phyloP scores from a whole-genome alignment of 106 monocot species.

The Allium cepa region DNA sequence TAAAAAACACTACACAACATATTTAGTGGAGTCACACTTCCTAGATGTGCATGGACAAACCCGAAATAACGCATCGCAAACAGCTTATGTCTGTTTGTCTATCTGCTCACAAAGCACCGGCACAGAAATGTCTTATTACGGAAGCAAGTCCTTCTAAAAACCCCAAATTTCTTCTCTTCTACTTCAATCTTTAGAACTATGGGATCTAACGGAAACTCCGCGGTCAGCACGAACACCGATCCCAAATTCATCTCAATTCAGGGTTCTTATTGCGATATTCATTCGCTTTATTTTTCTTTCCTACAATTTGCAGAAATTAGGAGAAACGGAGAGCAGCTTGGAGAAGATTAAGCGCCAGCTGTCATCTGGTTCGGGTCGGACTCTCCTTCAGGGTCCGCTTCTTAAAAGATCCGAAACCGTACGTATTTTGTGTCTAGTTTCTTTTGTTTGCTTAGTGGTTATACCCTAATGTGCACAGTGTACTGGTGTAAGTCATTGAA shows the following conservation, averaged over 20 bases:
- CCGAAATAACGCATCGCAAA: too few relatives aligned
- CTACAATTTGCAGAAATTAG: slow-evolving; percentile 24
- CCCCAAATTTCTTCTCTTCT: background rate
- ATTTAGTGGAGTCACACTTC: too few relatives aligned
- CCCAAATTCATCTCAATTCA: background rate
- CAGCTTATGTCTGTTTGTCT: too few relatives aligned
- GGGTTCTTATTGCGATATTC: background rate
- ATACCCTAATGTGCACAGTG: too few relatives aligned
- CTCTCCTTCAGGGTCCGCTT: slow-evolving; percentile 85
- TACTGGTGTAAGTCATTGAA: too few relatives aligned
- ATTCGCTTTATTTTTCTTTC: background rate
- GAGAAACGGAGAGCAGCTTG: slow-evolving; percentile 81
- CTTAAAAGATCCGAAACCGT: slow-evolving; percentile 97
- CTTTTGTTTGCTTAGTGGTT: too few relatives aligned
- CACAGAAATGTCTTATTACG: too few relatives aligned
- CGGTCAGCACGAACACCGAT: background rate
- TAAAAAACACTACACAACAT: too few relatives aligned
- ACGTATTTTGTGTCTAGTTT: background rate
- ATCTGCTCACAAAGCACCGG: too few relatives aligned
- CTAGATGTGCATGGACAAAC: too few relatives aligned
- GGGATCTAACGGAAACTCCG: slow-evolving; percentile 6
- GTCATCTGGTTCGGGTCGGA: slow-evolving; percentile 62
- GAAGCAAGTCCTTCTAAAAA: background rate
- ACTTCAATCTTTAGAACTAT: background rate
- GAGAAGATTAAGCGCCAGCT: slow-evolving; percentile 96